Evolutionary conservation across 805 yeast genomes (phyloP), one percentile per base, ranked within the genome.

Genomic region (Hanseniaspora clermontiae): DNA sequence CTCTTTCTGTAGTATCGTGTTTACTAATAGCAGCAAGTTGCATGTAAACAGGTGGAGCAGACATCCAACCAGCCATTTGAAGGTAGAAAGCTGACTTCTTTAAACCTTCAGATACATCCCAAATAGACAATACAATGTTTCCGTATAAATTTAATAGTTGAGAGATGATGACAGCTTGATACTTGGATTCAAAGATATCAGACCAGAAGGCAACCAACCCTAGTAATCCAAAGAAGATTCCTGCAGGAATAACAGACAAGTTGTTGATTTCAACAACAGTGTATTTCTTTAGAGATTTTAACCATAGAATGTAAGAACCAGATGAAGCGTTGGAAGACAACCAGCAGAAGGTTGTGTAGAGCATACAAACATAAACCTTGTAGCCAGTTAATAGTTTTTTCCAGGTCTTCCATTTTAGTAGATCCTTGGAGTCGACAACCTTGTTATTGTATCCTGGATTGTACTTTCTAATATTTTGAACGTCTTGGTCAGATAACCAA

Each of bases 61-160:
- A 76, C 11, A 83, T 79, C 78, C 81, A 75, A 8, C 81, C 82
- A 57, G 76, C 73, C 64, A 78, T 80, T 59, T 76, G 80, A 43
- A 79, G 65, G 62, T 78, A 72, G 67, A 73, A 80, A 0, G 81
- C 84, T 67, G 77, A 80, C 82, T 83, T 79, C 61, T 77, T 80
- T 5, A 79, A 80, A 9, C 72, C 61, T 60, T 77, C 78, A 1
- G 77, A 72, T 9, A 80, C 77, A 49, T 46, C 49, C 84, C 84
- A 80, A 10, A 73, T 76, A 1, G 82, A 79, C 54, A 80, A 67
- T 43, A 80, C 69, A 11, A 74, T 68, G 59, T 77, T 77, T 17
- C 82, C 81, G 5, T 72, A 66, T 34, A 79, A 66, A 61, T 80
- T 80, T 62, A 79, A 72, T 0, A 74, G 67, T 61, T 77, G 83